These are phyloP conservation scores for Chenopodium formosanum DNA, from an alignment of 148 eudicot genomes.

Conservation along the genomic window DNA sequence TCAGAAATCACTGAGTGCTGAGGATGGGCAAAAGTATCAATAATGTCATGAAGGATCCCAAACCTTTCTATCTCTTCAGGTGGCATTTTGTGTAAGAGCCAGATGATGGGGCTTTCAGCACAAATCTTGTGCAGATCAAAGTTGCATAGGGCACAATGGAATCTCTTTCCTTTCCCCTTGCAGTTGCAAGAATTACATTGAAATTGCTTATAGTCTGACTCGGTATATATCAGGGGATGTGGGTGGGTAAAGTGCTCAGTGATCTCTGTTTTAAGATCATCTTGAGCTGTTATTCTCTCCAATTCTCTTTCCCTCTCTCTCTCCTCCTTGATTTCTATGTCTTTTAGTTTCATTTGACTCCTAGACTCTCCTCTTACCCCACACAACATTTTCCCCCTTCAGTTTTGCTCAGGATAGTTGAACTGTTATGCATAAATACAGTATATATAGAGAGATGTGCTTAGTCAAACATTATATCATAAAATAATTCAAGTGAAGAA, in stretches of 20 bases:
- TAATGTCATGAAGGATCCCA: neutral
- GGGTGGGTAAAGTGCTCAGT: conserved; percentile 22
- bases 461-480: neutral
- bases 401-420: neutral
- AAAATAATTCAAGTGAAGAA: neutral
- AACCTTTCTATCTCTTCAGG: neutral
- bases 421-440: neutral
- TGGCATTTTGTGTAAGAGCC: conserved; percentile 28
- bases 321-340: conserved; percentile 6
- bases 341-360: conserved; percentile 21
- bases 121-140: conserved; percentile 31
- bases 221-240: conserved; percentile 13
- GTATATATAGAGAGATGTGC: conserved; percentile 1
- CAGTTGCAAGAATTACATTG: conserved; percentile 6
- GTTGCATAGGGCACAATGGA: conserved; percentile 20
- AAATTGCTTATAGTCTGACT: conserved; percentile 3
- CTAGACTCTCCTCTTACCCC: neutral
- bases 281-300: conserved; percentile 9
- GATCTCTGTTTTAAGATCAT: neutral
- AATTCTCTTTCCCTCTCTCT: conserved; percentile 16
- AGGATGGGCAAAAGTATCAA: conserved; percentile 23
- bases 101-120: conserved; percentile 9
- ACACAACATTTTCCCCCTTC: conserved; percentile 28
- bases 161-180: conserved; percentile 10
- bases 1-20: conserved; percentile 24